Conservation (phyloP, 768 basidiomycete species). For the Leccinum incarnatum region DNA sequence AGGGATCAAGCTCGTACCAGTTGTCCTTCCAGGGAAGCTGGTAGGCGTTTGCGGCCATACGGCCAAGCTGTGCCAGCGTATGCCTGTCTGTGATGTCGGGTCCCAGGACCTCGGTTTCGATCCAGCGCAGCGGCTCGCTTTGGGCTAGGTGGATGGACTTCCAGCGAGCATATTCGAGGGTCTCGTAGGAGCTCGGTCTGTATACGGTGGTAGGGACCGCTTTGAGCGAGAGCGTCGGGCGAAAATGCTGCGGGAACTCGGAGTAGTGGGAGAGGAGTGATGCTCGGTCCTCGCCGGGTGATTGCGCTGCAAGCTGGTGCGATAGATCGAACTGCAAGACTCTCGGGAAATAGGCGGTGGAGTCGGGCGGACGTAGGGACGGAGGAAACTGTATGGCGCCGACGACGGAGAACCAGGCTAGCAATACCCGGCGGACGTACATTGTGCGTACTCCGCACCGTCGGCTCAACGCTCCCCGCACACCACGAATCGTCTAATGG, state of each 20-base stretch:
- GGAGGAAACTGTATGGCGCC: slow-evolving; percentile 1
- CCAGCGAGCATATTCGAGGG: slow-evolving; percentile 50
- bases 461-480: neutral
- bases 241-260: slow-evolving; percentile 3
- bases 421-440: neutral
- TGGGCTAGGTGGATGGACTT: slow-evolving; percentile 48
- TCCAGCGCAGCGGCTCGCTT: slow-evolving; percentile 64
- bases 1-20: slow-evolving; percentile 78
- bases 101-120: slow-evolving; percentile 56
- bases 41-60: slow-evolving; percentile 92
- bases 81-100: slow-evolving; percentile 80
- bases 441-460: slow-evolving; percentile 1
- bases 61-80: slow-evolving; percentile 77
- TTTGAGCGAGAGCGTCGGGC: slow-evolving; percentile 34
- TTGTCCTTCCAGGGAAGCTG: slow-evolving; percentile 62
- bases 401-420: neutral
- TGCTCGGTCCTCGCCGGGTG: slow-evolving; percentile 3
- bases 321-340: slow-evolving; percentile 25
- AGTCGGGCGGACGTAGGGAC: neutral
- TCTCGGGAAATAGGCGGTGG: neutral
- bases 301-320: slow-evolving; percentile 7
- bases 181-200: slow-evolving; percentile 52
- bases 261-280: slow-evolving; percentile 5
- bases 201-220: slow-evolving; percentile 52
- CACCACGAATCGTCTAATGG: neutral